phyloP scores from a whole-genome alignment of 768 basidiomycete species.

The Panellus pusillus region DNA sequence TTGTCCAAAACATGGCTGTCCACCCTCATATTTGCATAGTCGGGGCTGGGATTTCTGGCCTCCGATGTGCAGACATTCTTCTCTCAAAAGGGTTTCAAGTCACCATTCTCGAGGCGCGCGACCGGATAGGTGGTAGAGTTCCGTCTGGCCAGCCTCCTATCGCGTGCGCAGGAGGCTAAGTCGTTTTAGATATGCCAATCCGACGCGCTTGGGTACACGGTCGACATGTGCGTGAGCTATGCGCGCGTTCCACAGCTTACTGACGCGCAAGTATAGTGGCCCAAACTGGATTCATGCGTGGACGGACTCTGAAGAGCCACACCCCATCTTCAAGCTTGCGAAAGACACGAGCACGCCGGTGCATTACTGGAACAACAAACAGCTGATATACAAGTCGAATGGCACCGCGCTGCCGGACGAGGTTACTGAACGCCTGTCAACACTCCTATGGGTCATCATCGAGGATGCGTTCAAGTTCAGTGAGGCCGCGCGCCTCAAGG shows the following conservation, averaged over 20 bases:
- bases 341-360: conserved; percentile 20
- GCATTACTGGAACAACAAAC: conserved; percentile 22
- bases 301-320: conserved; percentile 20
- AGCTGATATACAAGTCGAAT: conserved; percentile 16
- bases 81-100: conserved; percentile 18
- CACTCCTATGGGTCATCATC: conserved; percentile 21
- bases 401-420: conserved; percentile 14
- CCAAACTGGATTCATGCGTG: conserved; percentile 23
- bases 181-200: conserved; percentile 21
- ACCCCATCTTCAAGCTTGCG: conserved; percentile 23
- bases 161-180: background rate
- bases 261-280: conserved; percentile 11
- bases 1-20: background rate
- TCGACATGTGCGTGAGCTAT: conserved; percentile 17
- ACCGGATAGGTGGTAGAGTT: conserved; percentile 24
- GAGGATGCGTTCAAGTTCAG: conserved; percentile 22
- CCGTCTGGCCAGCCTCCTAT: background rate
- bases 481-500: conserved; percentile 13
- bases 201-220: conserved; percentile 20
- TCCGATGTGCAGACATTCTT: conserved; percentile 21
- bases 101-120: conserved; percentile 23
- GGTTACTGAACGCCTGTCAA: conserved; percentile 18
- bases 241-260: background rate
- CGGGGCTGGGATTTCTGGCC: conserved; percentile 23
- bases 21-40: conserved; percentile 20